Evolutionary conservation across 2,329 filamentous ascomycete species (phyloP), one percentile per base, ranked within the genome.

Genomic region (Colletotrichum eremochloae): DNA sequence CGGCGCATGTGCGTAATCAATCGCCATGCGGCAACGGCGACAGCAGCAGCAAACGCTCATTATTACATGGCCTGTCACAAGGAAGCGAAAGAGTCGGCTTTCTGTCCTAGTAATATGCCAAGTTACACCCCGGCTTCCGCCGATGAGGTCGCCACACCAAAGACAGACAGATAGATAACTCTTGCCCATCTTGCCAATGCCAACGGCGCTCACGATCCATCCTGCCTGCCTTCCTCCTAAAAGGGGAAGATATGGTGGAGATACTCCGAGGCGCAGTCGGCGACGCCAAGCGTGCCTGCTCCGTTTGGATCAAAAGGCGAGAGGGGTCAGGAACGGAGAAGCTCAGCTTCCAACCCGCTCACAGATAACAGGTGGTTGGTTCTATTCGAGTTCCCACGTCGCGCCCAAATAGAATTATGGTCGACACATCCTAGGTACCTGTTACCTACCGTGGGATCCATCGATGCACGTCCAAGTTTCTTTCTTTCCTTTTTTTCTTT

Each of bases 201-300:
- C 38, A 40, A 40, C 11, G 38, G 11, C 24, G 24, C 24, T 24
- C 24, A 24, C 24, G 24, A 24, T 24, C 24, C 24, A 24, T 24
- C 24, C 24, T 24, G 24, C 63, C 11, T 29, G 18, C 29, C 40
- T 57, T 64, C 50, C 31, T 15, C n/a, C 63, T 44, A 50, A 12
- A 31, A 20, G 24, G 24, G 40, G 20, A 44, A 57, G 33, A 29
- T 58, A 44, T 7, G 60, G 48, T 68, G 65, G 69, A 42, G 46
- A 29, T 14, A 3, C 20, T 20, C 15, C 11, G 69, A 69, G 69
- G 69, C 69, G 66, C 69, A 72, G 66, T 46, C 44, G 52, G 60
- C 36, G 57, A 18, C 44, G 69, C 69, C 66, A 72, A 72, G 69
- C 8, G 33, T 20, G 62, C 36, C 68, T 40, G 44, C 63, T 69